These are phyloP conservation scores for Flueggea neowawraea DNA, from an alignment of 441 rosid species.

Conservation along the genomic window DNA sequence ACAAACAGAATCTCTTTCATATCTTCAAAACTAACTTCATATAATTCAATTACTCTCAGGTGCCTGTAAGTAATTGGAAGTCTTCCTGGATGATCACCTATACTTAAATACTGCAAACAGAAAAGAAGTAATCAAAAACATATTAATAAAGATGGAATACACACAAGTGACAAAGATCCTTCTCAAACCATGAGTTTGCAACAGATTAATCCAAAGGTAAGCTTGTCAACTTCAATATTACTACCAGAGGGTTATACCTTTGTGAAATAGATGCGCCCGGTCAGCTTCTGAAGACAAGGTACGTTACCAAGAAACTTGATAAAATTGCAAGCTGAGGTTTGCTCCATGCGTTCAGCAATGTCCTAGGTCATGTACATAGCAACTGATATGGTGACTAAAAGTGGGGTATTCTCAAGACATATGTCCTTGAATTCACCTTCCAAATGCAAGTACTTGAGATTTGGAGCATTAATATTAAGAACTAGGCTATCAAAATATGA, in stretches of 20 bases:
- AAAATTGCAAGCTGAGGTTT: constrained; percentile 74
- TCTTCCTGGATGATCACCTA: constrained; percentile 71
- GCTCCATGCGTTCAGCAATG: constrained; percentile 71
- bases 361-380: constrained; percentile 90
- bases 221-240: too few relatives aligned
- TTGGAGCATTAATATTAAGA: constrained; percentile 67
- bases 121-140: neutral
- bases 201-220: too few relatives aligned
- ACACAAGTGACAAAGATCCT: neutral
- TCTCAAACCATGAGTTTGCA: too few relatives aligned
- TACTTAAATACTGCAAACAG: constrained; percentile 68
- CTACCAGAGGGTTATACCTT: constrained; percentile 47
- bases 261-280: constrained; percentile 81
- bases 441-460: constrained; percentile 71
- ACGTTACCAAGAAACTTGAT: constrained; percentile 78
- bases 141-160: neutral
- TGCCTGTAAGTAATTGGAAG: constrained; percentile 51
- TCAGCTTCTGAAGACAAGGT: constrained; percentile 80
- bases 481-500: constrained; percentile 83
- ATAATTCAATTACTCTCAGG: constrained; percentile 63
- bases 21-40: constrained; percentile 94
- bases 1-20: constrained; percentile 70
- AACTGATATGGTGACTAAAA: constrained; percentile 61
- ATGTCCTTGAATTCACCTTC: constrained; percentile 93
- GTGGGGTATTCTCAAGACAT: constrained; percentile 69